A percentile compares a stretch with the other conserved stretches of the same genome.
phyloP scores from a whole-genome alignment of 2,329 filamentous ascomycete species.

The Graphilbum ipis-grandicollis region DNA sequence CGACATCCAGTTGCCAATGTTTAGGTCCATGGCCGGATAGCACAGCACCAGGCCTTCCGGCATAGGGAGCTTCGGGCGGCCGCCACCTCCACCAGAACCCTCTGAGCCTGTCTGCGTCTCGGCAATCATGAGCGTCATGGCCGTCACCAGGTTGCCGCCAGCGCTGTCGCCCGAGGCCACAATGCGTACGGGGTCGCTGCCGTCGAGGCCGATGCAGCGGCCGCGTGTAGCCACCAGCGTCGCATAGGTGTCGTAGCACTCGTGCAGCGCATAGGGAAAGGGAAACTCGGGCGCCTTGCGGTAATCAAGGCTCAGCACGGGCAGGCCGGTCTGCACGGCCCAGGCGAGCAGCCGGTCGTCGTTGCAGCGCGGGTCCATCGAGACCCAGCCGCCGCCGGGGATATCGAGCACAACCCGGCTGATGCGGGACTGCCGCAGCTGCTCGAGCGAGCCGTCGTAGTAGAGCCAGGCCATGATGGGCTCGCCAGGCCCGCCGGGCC shows the following conservation, averaged over 20 bases:
- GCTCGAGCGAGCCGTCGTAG: slow-evolving; percentile 62
- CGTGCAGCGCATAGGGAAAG: slow-evolving; percentile 72
- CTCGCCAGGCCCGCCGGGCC: slow-evolving; percentile 44
- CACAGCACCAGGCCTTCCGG: slow-evolving; percentile 73
- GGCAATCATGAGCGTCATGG: slow-evolving; percentile 75
- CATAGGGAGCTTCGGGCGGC: slow-evolving; percentile 35
- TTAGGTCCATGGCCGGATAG: slow-evolving; percentile 89
- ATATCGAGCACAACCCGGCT: slow-evolving; percentile 72
- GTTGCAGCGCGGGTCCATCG: slow-evolving; percentile 87
- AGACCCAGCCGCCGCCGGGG: slow-evolving; percentile 87
- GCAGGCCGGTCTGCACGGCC: slow-evolving; percentile 78
- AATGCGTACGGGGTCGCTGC: slow-evolving; percentile 45
- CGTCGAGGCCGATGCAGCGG: slow-evolving; percentile 58
- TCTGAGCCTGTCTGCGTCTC: slow-evolving; percentile 41
- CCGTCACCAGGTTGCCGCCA: slow-evolving; percentile 64
- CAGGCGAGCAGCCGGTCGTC: slow-evolving; percentile 89
- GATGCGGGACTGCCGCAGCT: slow-evolving; percentile 43
- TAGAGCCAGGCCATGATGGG: slow-evolving; percentile 81
- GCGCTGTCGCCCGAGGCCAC: slow-evolving; percentile 68
- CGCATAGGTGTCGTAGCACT: slow-evolving; percentile 75
- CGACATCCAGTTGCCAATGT: slow-evolving; percentile 98
- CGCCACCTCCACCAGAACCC: slow-evolving; percentile 26
- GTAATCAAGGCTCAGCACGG: slow-evolving; percentile 83
- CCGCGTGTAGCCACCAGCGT: slow-evolving; percentile 56
- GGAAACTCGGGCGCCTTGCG: slow-evolving; percentile 71